phyloP scores from a whole-genome alignment of 768 basidiomycete genomes.

The Dentipellis fragilis region DNA sequence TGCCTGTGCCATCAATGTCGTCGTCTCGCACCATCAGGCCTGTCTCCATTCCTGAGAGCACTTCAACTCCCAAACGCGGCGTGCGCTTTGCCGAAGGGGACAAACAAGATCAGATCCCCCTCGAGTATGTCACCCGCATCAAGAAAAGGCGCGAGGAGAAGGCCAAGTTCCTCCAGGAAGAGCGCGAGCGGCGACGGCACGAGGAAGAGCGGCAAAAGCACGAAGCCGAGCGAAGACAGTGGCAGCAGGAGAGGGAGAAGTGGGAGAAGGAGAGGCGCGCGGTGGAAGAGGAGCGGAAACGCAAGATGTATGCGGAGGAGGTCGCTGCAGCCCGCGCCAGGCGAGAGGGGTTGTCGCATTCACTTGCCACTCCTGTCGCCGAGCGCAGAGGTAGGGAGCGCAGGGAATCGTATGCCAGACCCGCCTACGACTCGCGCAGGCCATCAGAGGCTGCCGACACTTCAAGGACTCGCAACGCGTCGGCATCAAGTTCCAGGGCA shows the following conservation, averaged over 20 bases:
- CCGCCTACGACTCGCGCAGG: slow-evolving; percentile 10
- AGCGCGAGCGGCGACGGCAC: slow-evolving; percentile 41
- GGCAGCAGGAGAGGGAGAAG: slow-evolving; percentile 31
- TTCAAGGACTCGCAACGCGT: not conserved
- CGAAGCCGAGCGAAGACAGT: slow-evolving; percentile 33
- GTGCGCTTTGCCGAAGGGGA: slow-evolving; percentile 54
- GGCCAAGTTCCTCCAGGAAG: slow-evolving; percentile 48
- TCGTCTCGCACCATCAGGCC: slow-evolving; percentile 4
- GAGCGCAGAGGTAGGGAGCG: slow-evolving; percentile 2
- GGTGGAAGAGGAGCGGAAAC: slow-evolving; percentile 32
- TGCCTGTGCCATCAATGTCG: slow-evolving; percentile 4
- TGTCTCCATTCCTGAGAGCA: not conserved
- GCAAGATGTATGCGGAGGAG: slow-evolving; percentile 11
- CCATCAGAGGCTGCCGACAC: not conserved
- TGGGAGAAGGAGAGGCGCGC: slow-evolving; percentile 35
- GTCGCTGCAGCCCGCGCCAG: slow-evolving; percentile 11
- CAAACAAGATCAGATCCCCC: slow-evolving; percentile 57
- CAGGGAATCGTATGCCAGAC: slow-evolving; percentile 11
- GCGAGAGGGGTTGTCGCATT: slow-evolving; percentile 1
- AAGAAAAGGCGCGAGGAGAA: slow-evolving; percentile 64
- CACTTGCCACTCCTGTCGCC: slow-evolving; percentile 6
- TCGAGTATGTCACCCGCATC: slow-evolving; percentile 51
- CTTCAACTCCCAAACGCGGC: slow-evolving; percentile 28
- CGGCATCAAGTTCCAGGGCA: slow-evolving; percentile 6
- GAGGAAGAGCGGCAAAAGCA: slow-evolving; percentile 31